Evolutionary conservation across 78 protist species (phyloP).

Genomic region (Speleostelium caveatum): DNA sequence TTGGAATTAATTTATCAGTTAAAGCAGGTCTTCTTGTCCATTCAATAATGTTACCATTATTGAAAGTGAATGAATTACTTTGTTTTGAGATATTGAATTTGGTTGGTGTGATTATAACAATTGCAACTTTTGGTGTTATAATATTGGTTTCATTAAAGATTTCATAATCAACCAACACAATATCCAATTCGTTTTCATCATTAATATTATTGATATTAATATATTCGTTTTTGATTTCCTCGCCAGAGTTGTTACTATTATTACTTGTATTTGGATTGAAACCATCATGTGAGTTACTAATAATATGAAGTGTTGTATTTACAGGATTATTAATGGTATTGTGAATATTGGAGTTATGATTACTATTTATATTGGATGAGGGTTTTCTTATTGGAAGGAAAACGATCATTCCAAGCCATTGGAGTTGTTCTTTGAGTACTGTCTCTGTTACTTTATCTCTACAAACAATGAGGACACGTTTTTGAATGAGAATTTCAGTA

Average conservation of each 20-base stretch:
- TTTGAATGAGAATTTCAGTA: conserved; percentile 22
- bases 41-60: not conserved
- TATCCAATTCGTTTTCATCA: conserved; percentile 15
- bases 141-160: conserved; percentile 3
- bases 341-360: not conserved
- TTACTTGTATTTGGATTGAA: not conserved
- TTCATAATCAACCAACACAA: conserved; percentile 38
- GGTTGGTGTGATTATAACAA: conserved; percentile 47
- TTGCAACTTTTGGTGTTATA: conserved; percentile 11
- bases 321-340: not conserved
- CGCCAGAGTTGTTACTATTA: not conserved
- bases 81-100: conserved; percentile 61
- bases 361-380: too few relatives aligned
- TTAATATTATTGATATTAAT: not conserved
- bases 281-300: too few relatives aligned
- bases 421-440: conserved; percentile 54
- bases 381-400: not conserved
- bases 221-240: not conserved
- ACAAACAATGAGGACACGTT: conserved; percentile 24
- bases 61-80: not conserved
- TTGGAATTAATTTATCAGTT: conserved; percentile 48
- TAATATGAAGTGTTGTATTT: not conserved
- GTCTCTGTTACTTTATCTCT: conserved; percentile 49
- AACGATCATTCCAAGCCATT: conserved; percentile 52
- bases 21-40: conserved; percentile 61